A percentile compares a stretch with the other conserved stretches of the same genome.
phyloP scores from a whole-genome alignment of 148 eudicot species.

The Simmondsia chinensis region DNA sequence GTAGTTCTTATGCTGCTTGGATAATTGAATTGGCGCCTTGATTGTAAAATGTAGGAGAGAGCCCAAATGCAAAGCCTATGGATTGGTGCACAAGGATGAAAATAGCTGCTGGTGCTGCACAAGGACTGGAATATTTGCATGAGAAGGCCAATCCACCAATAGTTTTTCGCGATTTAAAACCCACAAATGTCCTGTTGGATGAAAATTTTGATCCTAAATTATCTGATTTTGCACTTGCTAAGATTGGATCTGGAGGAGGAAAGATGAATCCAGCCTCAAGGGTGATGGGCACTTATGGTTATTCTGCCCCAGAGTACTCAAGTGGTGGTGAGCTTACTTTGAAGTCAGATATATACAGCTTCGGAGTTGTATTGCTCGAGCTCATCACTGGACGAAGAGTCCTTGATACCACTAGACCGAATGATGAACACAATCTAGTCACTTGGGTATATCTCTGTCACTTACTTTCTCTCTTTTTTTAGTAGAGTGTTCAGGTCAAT shows the following conservation, averaged over 20 bases:
- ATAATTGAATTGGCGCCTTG: slow-evolving; percentile 1
- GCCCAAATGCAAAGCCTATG: slow-evolving; percentile 26
- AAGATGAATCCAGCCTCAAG: too few species aligned
- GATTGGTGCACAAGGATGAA: slow-evolving; percentile 66
- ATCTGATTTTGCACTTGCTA: slow-evolving; percentile 47
- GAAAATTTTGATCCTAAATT: slow-evolving; percentile 43
- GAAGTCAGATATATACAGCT: slow-evolving; percentile 58
- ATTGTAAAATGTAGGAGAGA: slow-evolving; percentile 18
- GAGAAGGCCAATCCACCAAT: slow-evolving; percentile 45
- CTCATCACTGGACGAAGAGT: slow-evolving; percentile 50
- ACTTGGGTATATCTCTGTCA: slow-evolving; percentile 35
- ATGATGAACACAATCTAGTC: slow-evolving; percentile 54
- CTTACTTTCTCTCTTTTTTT: too few species aligned
- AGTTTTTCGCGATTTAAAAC: slow-evolving; percentile 47
- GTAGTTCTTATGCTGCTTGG: not conserved
- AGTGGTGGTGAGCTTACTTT: slow-evolving; percentile 44
- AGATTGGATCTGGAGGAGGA: slow-evolving; percentile 41
- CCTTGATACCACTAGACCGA: slow-evolving; percentile 43
- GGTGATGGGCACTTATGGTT: slow-evolving; percentile 62
- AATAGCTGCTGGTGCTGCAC: slow-evolving; percentile 49
- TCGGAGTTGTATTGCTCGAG: slow-evolving; percentile 58
- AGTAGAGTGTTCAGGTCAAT: too few species aligned
- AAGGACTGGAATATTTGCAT: slow-evolving; percentile 57
- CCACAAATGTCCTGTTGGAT: slow-evolving; percentile 44
- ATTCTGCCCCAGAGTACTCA: slow-evolving; percentile 56